phyloP scores from a whole-genome alignment of 805 yeast genomes.

The Lachancea waltii region DNA sequence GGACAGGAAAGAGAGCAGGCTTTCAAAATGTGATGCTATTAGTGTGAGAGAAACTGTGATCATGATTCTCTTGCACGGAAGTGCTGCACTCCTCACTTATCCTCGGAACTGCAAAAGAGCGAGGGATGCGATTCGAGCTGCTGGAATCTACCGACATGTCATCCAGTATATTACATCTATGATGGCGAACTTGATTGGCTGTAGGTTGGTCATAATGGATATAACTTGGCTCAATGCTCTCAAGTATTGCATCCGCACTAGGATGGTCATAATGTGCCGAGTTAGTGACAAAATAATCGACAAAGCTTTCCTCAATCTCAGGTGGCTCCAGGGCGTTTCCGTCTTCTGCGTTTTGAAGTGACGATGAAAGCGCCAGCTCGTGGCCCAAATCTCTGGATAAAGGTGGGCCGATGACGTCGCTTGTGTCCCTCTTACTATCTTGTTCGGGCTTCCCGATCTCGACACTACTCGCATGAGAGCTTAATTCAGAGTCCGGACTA shows the following conservation, averaged over 20 bases:
- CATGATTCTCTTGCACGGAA: constrained; percentile 3
- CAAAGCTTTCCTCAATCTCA: constrained; percentile 5
- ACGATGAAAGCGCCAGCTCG: constrained; percentile 2
- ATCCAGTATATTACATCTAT: constrained; percentile 15
- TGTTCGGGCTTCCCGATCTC: no score
- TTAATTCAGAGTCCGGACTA: no score
- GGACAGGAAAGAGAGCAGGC: no score
- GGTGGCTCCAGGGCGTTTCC: constrained; percentile 1
- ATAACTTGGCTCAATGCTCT: not conserved
- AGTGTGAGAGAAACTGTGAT: constrained; percentile 8
- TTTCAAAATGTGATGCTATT: constrained; percentile 7
- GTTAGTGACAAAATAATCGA: constrained; percentile 3
- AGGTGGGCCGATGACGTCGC: not conserved
- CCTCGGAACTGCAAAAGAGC: constrained; percentile 5
- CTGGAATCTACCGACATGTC: constrained; percentile 19
- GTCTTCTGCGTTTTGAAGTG: not conserved
- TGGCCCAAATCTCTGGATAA: not conserved
- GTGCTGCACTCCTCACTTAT: constrained; percentile 1
- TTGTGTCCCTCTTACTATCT: no score
- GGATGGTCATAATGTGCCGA: constrained; percentile 2
- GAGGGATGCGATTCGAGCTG: constrained; percentile 6
- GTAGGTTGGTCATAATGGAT: constrained; percentile 3
- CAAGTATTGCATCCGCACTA: not conserved
- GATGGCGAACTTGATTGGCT: not conserved
- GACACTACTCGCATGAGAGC: no score